These are phyloP conservation scores for Phytophthora tubulina DNA, from an alignment of 352 stramenopile genomes.

Conservation along the genomic window DNA sequence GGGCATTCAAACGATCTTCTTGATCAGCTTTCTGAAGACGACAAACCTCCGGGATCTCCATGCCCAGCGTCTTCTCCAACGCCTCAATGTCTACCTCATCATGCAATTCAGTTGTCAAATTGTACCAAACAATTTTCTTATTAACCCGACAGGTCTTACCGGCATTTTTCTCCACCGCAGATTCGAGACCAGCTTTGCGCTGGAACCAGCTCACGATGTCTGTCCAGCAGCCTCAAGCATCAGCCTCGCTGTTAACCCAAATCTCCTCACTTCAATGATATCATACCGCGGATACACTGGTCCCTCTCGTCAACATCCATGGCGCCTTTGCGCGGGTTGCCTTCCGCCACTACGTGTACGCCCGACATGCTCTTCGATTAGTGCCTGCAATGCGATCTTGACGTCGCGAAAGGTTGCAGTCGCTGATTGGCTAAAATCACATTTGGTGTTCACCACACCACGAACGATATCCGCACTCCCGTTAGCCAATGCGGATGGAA, in stretches of 20 bases:
- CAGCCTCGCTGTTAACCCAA: neutral
- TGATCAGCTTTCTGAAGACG: neutral
- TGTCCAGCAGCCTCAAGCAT: constrained; percentile 20
- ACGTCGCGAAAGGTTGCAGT: constrained; percentile 38
- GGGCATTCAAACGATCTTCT: neutral
- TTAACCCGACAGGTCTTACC: constrained; percentile 28
- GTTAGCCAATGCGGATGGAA: constrained; percentile 1
- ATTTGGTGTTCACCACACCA: neutral
- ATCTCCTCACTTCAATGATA: constrained; percentile 24
- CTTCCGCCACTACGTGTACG: constrained; percentile 76
- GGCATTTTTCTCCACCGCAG: constrained; percentile 53
- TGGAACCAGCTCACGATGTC: constrained; percentile 90
- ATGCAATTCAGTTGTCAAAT: constrained; percentile 4
- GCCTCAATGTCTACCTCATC: constrained; percentile 67
- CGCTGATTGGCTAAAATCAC: constrained; percentile 31
- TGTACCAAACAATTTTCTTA: neutral
- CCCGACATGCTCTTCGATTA: constrained; percentile 60
- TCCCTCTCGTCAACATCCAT: constrained; percentile 85
- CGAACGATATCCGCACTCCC: too few relatives aligned
- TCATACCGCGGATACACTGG: constrained; percentile 87
- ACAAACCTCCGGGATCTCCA: constrained; percentile 65
- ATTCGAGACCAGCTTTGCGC: constrained; percentile 74
- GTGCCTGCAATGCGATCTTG: constrained; percentile 31
- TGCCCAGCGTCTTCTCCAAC: constrained; percentile 72
- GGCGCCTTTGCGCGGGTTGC: constrained; percentile 77